Evolutionary conservation across 176 grass and related monocot genomes (phyloP).

Genomic region (Eragrostis curvula): DNA sequence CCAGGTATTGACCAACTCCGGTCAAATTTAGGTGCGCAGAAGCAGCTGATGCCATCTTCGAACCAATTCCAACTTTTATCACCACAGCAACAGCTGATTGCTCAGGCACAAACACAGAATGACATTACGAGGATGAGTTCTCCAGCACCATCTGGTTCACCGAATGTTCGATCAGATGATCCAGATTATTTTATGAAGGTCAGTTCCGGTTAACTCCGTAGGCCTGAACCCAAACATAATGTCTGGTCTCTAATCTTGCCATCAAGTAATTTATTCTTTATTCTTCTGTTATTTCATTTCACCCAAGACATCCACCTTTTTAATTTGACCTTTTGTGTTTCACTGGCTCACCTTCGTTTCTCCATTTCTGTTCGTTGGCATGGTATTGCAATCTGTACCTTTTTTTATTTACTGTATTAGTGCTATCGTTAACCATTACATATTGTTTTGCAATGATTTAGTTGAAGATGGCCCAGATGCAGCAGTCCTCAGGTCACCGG

Average conservation of each 20-base stretch:
- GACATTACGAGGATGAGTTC: constrained; percentile 81
- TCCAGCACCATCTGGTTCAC: constrained; percentile 74
- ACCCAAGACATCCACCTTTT: background rate
- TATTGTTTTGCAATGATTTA: constrained; percentile 50
- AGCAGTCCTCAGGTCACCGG: constrained; percentile 77
- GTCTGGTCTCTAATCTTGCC: background rate
- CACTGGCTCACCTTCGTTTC: background rate
- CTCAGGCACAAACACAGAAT: constrained; percentile 84
- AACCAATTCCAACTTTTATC: constrained; percentile 92
- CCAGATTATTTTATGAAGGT: constrained; percentile 74
- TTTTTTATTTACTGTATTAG: background rate
- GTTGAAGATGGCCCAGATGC: constrained; percentile 84
- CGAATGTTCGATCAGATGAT: constrained; percentile 73
- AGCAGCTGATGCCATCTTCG: constrained; percentile 75
- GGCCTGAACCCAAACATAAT: constrained; percentile 28
- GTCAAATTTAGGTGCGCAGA: constrained; percentile 79
- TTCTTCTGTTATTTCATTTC: constrained; percentile 1
- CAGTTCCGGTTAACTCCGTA: constrained; percentile 21
- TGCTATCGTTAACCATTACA: constrained; percentile 17
- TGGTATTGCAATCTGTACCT: background rate
- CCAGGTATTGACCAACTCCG: constrained; percentile 89
- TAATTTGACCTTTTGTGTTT: background rate
- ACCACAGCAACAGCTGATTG: constrained; percentile 74
- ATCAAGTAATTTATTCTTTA: background rate
- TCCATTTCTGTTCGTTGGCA: background rate